Percentiles rank a stretch among this genome's conserved stretches.
phyloP scores from a whole-genome alignment of 2,329 filamentous ascomycete species.

The Neopestalotiopsis sp. region DNA sequence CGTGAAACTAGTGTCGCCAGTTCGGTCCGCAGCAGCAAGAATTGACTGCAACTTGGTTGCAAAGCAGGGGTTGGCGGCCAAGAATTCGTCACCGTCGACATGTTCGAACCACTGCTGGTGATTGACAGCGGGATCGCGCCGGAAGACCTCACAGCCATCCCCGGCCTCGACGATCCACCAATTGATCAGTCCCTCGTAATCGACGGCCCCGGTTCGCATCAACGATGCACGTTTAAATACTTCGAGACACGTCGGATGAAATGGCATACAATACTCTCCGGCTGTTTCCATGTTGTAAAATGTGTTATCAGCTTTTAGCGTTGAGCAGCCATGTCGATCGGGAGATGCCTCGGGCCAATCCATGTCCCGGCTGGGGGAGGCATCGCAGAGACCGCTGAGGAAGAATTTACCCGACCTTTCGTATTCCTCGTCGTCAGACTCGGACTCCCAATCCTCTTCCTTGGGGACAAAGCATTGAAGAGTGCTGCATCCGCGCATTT shows the following conservation, averaged over 20 bases:
- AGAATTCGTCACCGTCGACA: conserved; percentile 1
- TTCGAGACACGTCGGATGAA: conserved; percentile 13
- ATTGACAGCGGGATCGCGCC: conserved; percentile 4
- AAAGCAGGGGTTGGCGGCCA: conserved; percentile 12
- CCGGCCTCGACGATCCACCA: conserved; percentile 10
- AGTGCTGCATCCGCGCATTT: conserved; percentile 7
- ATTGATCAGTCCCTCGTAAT: background rate
- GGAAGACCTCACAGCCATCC: background rate
- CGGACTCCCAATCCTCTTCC: background rate
- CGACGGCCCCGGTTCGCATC: background rate
- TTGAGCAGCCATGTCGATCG: background rate
- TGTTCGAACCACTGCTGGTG: background rate
- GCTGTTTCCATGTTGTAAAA: background rate
- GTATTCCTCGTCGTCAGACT: conserved; percentile 7
- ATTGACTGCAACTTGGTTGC: background rate
- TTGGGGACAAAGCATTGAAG: conserved; percentile 12
- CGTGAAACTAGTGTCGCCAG: background rate
- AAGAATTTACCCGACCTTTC: conserved; percentile 4
- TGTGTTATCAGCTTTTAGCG: background rate
- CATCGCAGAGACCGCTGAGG: conserved; percentile 9
- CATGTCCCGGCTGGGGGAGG: background rate
- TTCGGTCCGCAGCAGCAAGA: background rate
- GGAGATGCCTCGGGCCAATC: background rate
- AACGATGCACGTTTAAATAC: conserved; percentile 12
- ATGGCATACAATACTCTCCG: conserved; percentile 10